phyloP scores from a whole-genome alignment of 169 alveolate species.

The Eimeria sp. region DNA sequence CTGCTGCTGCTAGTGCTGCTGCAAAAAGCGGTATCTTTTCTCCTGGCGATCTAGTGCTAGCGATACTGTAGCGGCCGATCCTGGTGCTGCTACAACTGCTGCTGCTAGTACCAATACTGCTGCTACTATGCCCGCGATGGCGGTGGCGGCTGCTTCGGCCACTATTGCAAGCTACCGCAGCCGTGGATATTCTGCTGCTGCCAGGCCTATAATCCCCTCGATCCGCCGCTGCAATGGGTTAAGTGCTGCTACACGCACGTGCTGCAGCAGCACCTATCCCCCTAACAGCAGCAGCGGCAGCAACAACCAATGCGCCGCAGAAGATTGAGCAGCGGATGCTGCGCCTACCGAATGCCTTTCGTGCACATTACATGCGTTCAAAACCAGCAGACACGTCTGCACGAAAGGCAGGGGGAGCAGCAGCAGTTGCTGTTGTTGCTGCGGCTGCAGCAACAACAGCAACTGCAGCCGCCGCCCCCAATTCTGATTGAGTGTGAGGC shows the following conservation, averaged over 20 bases:
- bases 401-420: neutral
- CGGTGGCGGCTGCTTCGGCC: neutral
- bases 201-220: neutral
- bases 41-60: no score
- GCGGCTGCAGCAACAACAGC: no score
- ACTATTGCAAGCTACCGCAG: neutral
- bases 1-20: neutral
- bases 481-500: no score
- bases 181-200: neutral
- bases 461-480: no score
- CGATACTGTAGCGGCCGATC: no score
- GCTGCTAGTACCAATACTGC: neutral
- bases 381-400: no score
- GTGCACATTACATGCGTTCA: neutral
- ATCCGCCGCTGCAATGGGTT: neutral
- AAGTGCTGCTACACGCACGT: neutral
- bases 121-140: neutral
- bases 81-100: neutral
- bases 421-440: neutral
- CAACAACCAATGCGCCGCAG: neutral
- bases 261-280: neutral
- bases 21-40: neutral
- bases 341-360: neutral
- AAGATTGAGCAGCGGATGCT: neutral
- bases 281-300: no score